Evolutionary conservation across 2,329 filamentous ascomycete genomes (phyloP), one percentile per base, ranked within the genome.

Genomic region (Periconia macrospinosa): DNA sequence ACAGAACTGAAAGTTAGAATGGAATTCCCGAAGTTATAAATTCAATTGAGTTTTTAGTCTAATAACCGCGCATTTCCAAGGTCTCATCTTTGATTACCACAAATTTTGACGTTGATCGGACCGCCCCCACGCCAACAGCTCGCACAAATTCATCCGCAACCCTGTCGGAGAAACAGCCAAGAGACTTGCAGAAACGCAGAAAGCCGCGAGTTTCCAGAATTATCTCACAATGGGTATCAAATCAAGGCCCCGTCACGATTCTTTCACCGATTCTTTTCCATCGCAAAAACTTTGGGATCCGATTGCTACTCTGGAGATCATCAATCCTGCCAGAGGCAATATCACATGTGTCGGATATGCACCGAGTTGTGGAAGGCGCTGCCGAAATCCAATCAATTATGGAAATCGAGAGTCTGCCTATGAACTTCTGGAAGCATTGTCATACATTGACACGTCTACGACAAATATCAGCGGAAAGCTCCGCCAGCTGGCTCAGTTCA

Each of bases 301-400:
- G 15, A 40, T 27, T 20, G 40, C 30, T 23, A 40, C 17, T 8
- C 23, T 54, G 13, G 40, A 47, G 15, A 54, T 54, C 41, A 54
- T 47, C 30, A 54, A 54, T 43, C 47, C 47, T n/a, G 27, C 3
- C n/a, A 35, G 44, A 49, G 47, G 42, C 9, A 18, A 17, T 30
- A 18, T 50, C 10, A 50, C 52, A 35, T 54, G 52, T 27, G 52
- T 54, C 33, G 52, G 52, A 15, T 50, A 50, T 30, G 52, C 52
- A 47, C 47, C 47, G 8, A 50, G 18, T 47, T 43, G 47, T 19
- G 11, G 37, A 18, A 47, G 52, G n/a, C 41, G 52, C 45, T 54
- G 52, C 43, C 46, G 23, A 30, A 54, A 50, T 43, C 47, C 41
- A 2, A 54, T 54, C 27, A 54, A 54, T 17, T 27, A 41, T 3